Base-by-base conservation (phyloP, 2,329 filamentous ascomycete genomes). In the Diplocarpon rosae region DNA sequence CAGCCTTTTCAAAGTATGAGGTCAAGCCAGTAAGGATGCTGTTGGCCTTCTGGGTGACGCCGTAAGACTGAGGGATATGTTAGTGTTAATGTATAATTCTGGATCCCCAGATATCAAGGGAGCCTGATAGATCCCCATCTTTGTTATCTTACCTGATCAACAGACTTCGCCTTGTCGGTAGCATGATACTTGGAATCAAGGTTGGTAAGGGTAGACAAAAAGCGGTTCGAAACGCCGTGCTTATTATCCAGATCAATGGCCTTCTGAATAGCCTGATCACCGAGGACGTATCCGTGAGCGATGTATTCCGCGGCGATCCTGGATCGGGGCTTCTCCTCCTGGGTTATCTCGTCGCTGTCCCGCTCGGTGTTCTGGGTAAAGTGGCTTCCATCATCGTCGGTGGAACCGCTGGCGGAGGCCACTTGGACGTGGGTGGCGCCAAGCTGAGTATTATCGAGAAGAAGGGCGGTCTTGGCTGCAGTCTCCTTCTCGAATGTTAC, bases 401-500 rank as follows among this genome's bases (percentile, higher is more conserved):
- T 69, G 41, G 76, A 67, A 53, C 80, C 81, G 52, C 83, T 71
- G 40, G 76, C 75, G 52, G 79, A 75, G 35, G 81, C 76, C 39
- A 88, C 76, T 46, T 78, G 73, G 62, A 98, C 93, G 61, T 92
- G 80, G 55, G 89, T 86, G 48, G 83, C 69, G 52, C 89, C 89
- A 40, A 98, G 83, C 67, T 94, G 85, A 42, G 92, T 98, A 73
- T 95, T 93, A 70, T 96, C 90, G 53, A 98, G 81, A 48, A 98
- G 84, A 33, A 95, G 84, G 20, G 92, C 92, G 16, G 92, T 98
- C 73, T 95, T 95, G 48, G 90, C 89, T 40, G 92, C 92, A 12
- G 90, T 93, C 64, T 90, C 81, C 72, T 95, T 95, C 68, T 96
- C 92, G 62, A 98, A 98, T 42, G 80, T 89, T 52, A 98, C 89